Evolutionary conservation across 2,329 filamentous ascomycete genomes (phyloP).

Genomic region (Penicillium olsonii): DNA sequence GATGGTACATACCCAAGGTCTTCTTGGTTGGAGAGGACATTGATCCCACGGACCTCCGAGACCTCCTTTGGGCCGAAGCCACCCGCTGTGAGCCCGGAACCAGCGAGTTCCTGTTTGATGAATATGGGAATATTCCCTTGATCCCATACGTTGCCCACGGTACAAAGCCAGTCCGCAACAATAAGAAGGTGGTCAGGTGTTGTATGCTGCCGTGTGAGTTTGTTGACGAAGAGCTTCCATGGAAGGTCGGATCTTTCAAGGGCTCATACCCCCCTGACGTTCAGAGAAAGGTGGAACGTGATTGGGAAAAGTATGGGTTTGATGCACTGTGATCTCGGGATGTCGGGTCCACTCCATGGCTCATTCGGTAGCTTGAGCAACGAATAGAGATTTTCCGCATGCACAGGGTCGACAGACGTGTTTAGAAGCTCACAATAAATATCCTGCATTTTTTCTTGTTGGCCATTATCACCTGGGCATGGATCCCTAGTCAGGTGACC

Average conservation of each 20-base stretch:
- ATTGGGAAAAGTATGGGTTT: constrained; percentile 15
- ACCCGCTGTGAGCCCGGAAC: constrained; percentile 17
- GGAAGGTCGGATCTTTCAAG: constrained; percentile 12
- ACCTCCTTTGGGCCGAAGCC: constrained; percentile 23
- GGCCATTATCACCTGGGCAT: no score
- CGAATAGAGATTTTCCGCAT: no score
- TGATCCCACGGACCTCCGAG: constrained; percentile 18
- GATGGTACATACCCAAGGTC: constrained; percentile 24
- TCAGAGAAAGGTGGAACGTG: constrained; percentile 5
- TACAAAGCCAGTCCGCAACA: constrained; percentile 1
- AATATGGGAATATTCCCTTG: constrained; percentile 15
- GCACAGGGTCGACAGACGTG: no score
- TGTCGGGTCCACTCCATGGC: no score
- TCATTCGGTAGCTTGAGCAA: no score
- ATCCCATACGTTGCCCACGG: constrained; percentile 15
- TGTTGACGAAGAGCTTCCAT: constrained; percentile 6
- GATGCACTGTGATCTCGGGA: neutral
- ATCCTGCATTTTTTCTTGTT: no score
- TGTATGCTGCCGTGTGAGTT: constrained; percentile 15
- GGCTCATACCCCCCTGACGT: constrained; percentile 12
- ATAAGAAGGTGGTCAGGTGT: constrained; percentile 12
- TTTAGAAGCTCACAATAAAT: no score
- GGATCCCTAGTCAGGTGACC: no score
- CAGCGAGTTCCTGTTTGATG: constrained; percentile 15
- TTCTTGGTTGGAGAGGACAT: constrained; percentile 23